These are phyloP conservation scores for Penicillium polonicum DNA, from an alignment of 2,329 filamentous ascomycete genomes.

Conservation along the genomic window DNA sequence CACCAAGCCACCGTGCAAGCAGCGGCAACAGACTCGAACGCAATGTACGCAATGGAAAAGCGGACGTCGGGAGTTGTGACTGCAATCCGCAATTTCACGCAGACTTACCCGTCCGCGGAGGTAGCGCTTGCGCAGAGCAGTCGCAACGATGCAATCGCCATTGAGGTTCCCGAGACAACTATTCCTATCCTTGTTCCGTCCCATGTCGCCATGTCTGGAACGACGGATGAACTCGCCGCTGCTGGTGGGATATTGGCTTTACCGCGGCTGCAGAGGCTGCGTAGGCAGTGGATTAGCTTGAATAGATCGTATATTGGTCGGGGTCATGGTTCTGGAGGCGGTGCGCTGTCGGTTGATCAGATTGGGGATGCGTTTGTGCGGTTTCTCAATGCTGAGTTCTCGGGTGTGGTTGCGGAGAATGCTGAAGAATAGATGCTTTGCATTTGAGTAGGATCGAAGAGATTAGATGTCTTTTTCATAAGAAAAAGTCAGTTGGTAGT, in stretches of 20 bases:
- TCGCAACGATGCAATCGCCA: conserved; percentile 32
- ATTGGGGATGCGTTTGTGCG: conserved; percentile 47
- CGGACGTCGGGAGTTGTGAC: conserved; percentile 43
- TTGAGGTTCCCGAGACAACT: conserved; percentile 34
- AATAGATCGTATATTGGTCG: conserved; percentile 43
- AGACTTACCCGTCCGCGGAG: conserved; percentile 39
- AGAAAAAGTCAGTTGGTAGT: background rate
- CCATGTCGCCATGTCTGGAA: conserved; percentile 36
- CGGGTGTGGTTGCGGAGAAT: conserved; percentile 25
- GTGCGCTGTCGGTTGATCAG: conserved; percentile 35
- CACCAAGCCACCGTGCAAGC: conserved; percentile 48
- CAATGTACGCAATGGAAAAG: conserved; percentile 47
- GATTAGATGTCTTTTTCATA: conserved; percentile 1
- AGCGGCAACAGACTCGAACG: conserved; percentile 39
- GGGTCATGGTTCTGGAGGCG: conserved; percentile 36
- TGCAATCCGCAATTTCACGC: conserved; percentile 44
- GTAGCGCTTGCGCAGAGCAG: conserved; percentile 33
- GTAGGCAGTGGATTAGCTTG: conserved; percentile 49
- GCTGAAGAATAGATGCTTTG: conserved; percentile 5
- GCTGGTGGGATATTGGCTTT: conserved; percentile 43
- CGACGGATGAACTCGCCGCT: conserved; percentile 45
- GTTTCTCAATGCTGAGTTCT: conserved; percentile 48
- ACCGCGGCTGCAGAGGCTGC: conserved; percentile 44
- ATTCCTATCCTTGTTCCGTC: conserved; percentile 39
- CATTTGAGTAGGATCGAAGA: background rate